These are phyloP conservation scores for Tuber melanosporum DNA, from an alignment of 495 filamentous ascomycete genomes.

Conservation along the genomic window DNA sequence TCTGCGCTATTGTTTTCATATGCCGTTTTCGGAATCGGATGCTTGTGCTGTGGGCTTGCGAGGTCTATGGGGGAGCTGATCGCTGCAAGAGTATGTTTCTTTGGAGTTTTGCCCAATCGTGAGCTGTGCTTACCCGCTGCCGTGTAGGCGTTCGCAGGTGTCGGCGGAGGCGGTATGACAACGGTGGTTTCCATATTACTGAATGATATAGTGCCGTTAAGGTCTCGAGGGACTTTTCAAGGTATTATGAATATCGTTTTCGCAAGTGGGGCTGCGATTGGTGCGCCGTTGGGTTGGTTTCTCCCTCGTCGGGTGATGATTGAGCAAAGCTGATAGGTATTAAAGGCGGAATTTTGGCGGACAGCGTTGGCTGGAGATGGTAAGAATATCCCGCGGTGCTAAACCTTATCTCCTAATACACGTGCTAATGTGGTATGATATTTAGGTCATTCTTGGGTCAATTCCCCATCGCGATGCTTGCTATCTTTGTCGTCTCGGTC, in stretches of 20 bases:
- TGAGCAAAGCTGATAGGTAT: slow-evolving; percentile 11
- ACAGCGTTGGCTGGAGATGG: slow-evolving; percentile 80
- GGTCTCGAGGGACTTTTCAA: slow-evolving; percentile 75
- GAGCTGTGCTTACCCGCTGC: neutral
- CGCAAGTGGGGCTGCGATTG: slow-evolving; percentile 60
- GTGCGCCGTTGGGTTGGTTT: slow-evolving; percentile 60
- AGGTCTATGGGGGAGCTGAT: slow-evolving; percentile 65
- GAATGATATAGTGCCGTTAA: slow-evolving; percentile 67
- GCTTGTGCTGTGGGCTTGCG: slow-evolving; percentile 64
- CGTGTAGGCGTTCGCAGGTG: slow-evolving; percentile 54
- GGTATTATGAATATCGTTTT: slow-evolving; percentile 77
- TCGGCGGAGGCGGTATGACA: slow-evolving; percentile 82
- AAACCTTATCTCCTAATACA: neutral
- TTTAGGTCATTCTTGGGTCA: slow-evolving; percentile 65
- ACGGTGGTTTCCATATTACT: slow-evolving; percentile 71
- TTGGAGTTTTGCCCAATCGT: neutral
- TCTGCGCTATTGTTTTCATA: slow-evolving; percentile 66
- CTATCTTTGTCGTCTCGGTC: slow-evolving; percentile 58
- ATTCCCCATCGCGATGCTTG: slow-evolving; percentile 61
- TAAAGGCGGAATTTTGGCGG: slow-evolving; percentile 57
- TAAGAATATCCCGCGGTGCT: slow-evolving; percentile 41
- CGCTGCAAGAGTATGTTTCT: slow-evolving; percentile 46
- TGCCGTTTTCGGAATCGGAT: slow-evolving; percentile 65
- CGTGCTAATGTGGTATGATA: slow-evolving; percentile 9
- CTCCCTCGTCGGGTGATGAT: neutral